These are phyloP conservation scores for Vigna nakashimae DNA, from an alignment of 306 rosid species.

Conservation along the genomic window DNA sequence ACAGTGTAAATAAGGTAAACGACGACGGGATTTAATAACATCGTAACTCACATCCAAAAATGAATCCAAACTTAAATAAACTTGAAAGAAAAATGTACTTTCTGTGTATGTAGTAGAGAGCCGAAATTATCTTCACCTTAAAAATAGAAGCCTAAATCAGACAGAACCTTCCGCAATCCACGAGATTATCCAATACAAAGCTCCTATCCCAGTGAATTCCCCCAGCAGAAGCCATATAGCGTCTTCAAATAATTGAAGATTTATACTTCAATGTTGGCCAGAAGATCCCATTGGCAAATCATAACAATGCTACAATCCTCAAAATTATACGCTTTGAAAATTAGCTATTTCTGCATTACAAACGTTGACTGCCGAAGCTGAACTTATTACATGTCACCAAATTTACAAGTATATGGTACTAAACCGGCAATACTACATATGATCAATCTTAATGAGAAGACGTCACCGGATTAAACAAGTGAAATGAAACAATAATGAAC, in stretches of 20 bases:
- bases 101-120: too few species aligned
- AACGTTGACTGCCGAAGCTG: not conserved
- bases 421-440: not conserved
- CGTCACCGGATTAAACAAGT: not conserved
- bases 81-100: not conserved
- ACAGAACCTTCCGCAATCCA: not conserved
- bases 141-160: not conserved
- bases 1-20: too few species aligned
- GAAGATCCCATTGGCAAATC: not conserved
- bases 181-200: too few species aligned
- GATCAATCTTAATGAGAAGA: not conserved
- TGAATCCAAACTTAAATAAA: not conserved
- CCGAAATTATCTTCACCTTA: slow-evolving; percentile 34
- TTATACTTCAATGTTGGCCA: not conserved
- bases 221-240: not conserved
- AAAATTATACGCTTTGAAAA: not conserved
- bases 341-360: slow-evolving; percentile 14
- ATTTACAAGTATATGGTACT: not conserved
- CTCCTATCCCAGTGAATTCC: not conserved
- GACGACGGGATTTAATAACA: too few species aligned
- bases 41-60: too few species aligned
- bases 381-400: not conserved
- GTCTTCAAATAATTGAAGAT: not conserved
- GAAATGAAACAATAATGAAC: not conserved
- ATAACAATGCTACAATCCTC: not conserved